A percentile compares a stretch with the other conserved stretches of the same genome.
These are phyloP conservation scores for Coffea eugenioides DNA, from an alignment of 257 asterid species.

Conservation along the genomic window DNA sequence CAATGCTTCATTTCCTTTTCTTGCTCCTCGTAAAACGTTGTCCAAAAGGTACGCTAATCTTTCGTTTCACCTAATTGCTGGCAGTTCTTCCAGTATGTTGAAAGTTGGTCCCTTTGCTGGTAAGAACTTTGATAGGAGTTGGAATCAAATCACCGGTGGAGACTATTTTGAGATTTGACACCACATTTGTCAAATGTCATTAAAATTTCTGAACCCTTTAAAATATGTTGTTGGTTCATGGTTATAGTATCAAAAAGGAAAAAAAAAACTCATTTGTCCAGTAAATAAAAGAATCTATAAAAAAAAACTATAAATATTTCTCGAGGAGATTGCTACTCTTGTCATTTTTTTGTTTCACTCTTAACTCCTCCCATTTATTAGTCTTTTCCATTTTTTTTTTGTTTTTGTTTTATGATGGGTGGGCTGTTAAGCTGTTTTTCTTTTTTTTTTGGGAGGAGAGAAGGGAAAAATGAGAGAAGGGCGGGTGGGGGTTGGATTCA, in stretches of 20 bases:
- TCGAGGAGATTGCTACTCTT: no score
- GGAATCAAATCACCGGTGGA: background rate
- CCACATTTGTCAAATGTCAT: background rate
- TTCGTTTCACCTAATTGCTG: background rate
- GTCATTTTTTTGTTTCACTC: no score
- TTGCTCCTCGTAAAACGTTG: background rate
- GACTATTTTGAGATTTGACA: background rate
- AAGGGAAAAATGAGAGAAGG: no score
- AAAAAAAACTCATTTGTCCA: no score
- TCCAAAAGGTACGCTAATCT: background rate
- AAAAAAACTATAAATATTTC: background rate
- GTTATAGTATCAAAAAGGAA: no score
- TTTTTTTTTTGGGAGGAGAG: no score
- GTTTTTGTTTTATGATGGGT: background rate
- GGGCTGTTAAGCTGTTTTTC: no score
- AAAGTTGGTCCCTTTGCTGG: background rate
- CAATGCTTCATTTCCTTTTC: background rate
- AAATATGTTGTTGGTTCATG: background rate
- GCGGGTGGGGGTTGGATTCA: no score
- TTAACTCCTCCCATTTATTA: no score
- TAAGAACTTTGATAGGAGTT: background rate
- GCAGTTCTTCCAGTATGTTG: background rate
- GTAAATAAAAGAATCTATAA: no score
- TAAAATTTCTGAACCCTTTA: no score
- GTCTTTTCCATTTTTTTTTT: background rate